Evolutionary conservation across 1,284 basidiomycete genomes (phyloP), one percentile per base, ranked within the genome.

Genomic region (Cryptococcus maquisensis): DNA sequence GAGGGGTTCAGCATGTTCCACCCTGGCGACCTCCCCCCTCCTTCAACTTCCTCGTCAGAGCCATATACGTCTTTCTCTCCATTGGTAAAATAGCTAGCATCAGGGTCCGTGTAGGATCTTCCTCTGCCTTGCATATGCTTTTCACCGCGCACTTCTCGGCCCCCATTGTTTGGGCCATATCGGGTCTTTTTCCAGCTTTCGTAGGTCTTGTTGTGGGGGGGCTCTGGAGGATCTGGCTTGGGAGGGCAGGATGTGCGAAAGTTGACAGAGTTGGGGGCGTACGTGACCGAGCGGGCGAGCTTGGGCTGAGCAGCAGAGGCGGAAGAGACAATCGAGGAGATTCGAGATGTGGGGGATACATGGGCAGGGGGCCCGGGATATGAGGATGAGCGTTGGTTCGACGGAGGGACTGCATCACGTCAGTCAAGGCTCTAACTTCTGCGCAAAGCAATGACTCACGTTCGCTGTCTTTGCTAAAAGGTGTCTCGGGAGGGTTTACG

Each of bases 301-400:
- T 59, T 59, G 7, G 57, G 57, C 35, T 59, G 57, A n/a, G 54
- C 54, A 3, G 54, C 57, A 16, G 57, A 59, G 8, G 54, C 48
- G 2, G 54, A 56, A 2, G 57, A 59, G 4, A 59, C 57, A 44
- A 59, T 59, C 18, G 54, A 47, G 4, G 57, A 50, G 15, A 59
- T 39, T 20, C 54, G 50, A 0, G 57, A 59, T 15, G 57, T 56
- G 3, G 57, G 57, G 13, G 57, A 59, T 21, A 48, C 49, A 12
- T 56, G 47, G n/a, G 54, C 38, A 12, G 54, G 37, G 3, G 57
- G 54, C 12, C 57, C 57, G 13, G 57, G 57, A 21, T 59, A 59
- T 6, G 57, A 59, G 4, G 54, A 18, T 12, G 57, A 59, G 5
- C 57, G 50, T 8, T 47, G 28, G 42, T 54, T 59, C 13, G 42